Evolutionary conservation across 257 asterid species (phyloP).

Genomic region (Fraxinus pennsylvanica): DNA sequence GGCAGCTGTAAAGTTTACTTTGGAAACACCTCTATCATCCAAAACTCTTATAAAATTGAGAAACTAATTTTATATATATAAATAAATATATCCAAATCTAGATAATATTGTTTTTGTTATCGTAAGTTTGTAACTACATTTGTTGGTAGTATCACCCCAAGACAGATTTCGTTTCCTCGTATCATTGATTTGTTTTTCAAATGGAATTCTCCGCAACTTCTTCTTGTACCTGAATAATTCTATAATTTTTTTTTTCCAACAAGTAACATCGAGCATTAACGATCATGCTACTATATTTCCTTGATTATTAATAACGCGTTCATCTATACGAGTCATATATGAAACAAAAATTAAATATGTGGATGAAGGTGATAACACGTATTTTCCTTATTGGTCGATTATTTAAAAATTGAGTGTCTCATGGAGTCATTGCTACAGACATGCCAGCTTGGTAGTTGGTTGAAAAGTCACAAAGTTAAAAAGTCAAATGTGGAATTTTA

Average conservation of each 20-base stretch:
- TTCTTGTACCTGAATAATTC: background rate
- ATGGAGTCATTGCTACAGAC: background rate
- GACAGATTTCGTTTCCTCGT: background rate
- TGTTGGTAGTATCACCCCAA: background rate
- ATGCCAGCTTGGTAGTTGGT: background rate
- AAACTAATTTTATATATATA: background rate
- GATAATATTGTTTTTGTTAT: slow-evolving; percentile 3
- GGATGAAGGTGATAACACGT: background rate
- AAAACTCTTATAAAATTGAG: background rate
- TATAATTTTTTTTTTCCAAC: background rate
- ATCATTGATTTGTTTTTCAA: background rate
- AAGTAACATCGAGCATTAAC: too few species aligned
- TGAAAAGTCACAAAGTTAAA: background rate
- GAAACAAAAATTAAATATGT: background rate
- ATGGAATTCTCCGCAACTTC: background rate
- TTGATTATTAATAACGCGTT: background rate
- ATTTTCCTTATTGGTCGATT: background rate
- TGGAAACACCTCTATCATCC: background rate
- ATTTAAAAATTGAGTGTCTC: background rate
- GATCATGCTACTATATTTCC: background rate
- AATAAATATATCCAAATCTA: background rate
- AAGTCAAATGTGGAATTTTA: background rate
- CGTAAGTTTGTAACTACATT: background rate
- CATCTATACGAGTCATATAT: background rate
- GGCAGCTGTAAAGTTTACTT: background rate